Conservation (phyloP, 331 rosid species). For the Saraca asoca region DNA sequence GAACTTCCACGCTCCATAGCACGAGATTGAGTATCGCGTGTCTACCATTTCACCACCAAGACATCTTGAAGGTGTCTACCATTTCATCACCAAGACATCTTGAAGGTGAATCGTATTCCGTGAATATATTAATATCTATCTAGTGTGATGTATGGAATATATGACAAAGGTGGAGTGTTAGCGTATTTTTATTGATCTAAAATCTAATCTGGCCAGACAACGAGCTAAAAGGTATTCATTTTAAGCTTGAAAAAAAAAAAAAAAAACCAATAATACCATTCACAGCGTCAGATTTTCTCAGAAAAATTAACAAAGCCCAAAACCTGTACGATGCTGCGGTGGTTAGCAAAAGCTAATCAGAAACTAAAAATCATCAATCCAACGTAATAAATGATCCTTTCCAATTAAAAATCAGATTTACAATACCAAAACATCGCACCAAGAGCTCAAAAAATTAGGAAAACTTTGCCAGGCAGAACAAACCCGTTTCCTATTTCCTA, state of each 20-base stretch:
- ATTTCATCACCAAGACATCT: no score
- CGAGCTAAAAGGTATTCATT: slow-evolving; percentile 15
- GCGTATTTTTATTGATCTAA: no score
- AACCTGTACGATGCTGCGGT: background rate
- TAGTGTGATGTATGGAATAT: no score
- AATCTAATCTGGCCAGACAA: slow-evolving; percentile 4
- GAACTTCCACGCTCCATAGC: no score
- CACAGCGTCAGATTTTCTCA: slow-evolving; percentile 3
- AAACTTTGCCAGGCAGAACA: slow-evolving; percentile 19
- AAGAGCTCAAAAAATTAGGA: background rate
- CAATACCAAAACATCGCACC: slow-evolving; percentile 9
- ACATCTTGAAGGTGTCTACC: no score
- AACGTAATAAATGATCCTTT: background rate
- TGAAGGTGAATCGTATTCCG: no score
- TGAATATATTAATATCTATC: no score
- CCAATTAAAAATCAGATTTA: background rate
- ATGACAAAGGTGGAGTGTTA: no score
- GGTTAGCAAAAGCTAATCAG: no score
- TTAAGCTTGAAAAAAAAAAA: background rate
- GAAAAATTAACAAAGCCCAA: background rate
- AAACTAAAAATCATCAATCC: slow-evolving; percentile 11
- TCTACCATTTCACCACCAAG: no score
- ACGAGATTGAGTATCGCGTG: no score
- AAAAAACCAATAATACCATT: background rate
- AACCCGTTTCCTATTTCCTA: background rate